Evolutionary conservation across 192 early-diverging fungal species (phyloP).

Genomic region (Backusella morwellensis): DNA sequence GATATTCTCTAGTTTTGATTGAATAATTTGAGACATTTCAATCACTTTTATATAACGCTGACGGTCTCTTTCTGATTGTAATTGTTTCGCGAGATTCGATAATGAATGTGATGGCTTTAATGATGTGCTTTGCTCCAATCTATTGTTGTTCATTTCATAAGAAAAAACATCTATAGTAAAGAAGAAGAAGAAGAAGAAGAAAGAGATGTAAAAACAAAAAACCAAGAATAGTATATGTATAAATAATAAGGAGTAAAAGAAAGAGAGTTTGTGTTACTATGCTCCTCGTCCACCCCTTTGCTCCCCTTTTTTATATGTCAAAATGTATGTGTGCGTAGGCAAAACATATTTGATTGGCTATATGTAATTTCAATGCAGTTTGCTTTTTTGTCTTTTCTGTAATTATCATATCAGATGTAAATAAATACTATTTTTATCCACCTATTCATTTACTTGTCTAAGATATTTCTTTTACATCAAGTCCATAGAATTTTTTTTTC

Average conservation of each 20-base stretch:
- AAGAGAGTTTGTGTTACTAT: background rate
- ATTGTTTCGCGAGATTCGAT: background rate
- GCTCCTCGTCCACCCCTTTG: background rate
- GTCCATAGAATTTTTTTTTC: background rate
- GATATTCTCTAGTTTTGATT: background rate
- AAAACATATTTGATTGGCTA: background rate
- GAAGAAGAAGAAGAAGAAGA: background rate
- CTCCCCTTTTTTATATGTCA: background rate
- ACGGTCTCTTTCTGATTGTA: slow-evolving; percentile 1
- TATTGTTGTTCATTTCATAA: background rate
- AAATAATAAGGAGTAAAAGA: slow-evolving; percentile 4
- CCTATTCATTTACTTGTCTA: background rate
- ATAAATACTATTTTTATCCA: background rate
- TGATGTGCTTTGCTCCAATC: background rate
- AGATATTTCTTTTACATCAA: background rate
- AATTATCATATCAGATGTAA: background rate
- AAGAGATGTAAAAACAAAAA: background rate
- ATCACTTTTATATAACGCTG: slow-evolving; percentile 4
- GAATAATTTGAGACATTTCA: slow-evolving; percentile 12
- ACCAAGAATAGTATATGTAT: background rate
- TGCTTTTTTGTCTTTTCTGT: background rate
- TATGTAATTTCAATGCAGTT: background rate
- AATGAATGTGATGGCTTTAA: background rate
- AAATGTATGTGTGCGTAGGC: background rate
- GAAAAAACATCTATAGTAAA: background rate